A percentile compares a stretch with the other conserved stretches of the same genome.
Conservation (phyloP, 495 filamentous ascomycete species). For the Penicillium nucicola region DNA sequence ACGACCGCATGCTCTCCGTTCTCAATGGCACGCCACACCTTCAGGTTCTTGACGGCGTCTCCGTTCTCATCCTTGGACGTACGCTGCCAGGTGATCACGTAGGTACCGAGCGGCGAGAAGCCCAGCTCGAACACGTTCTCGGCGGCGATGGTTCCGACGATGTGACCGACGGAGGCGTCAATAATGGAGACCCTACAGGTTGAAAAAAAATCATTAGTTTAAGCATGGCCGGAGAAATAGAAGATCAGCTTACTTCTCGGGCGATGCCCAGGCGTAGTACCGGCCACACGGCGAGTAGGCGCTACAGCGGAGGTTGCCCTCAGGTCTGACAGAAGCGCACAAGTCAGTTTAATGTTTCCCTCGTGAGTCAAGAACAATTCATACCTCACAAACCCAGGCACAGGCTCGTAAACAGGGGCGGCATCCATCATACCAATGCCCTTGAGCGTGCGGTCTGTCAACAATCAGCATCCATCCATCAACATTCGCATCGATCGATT, state of each 20-base stretch:
- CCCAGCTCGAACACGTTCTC: conserved; percentile 87
- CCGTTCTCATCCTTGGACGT: conserved; percentile 88
- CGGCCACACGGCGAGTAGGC: conserved; percentile 91
- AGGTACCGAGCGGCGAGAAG: conserved; percentile 90
- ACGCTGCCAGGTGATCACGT: conserved; percentile 94
- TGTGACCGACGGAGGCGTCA: conserved; percentile 75
- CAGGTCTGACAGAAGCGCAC: conserved; percentile 54
- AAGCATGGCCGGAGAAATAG: not conserved
- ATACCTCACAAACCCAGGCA: conserved; percentile 76
- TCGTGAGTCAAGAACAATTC: conserved; percentile 6
- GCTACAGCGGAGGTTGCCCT: conserved; percentile 92
- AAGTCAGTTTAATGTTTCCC: conserved; percentile 15
- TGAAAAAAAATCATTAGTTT: not conserved
- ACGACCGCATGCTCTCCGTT: conserved; percentile 64
- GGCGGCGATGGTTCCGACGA: conserved; percentile 69
- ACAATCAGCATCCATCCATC: conserved; percentile 12
- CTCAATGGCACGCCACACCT: conserved; percentile 82
- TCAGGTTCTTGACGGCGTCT: conserved; percentile 90
- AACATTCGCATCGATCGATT: not conserved
- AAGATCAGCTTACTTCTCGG: conserved; percentile 57
- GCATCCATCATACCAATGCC: conserved; percentile 91
- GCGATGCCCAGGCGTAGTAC: conserved; percentile 93
- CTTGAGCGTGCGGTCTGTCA: conserved; percentile 84
- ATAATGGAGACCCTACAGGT: conserved; percentile 69
- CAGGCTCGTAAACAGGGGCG: conserved; percentile 77